A percentile compares a stretch with the other conserved stretches of the same genome.
Evolutionary conservation across 805 yeast species (phyloP).

Genomic region (Metschnikowia noctiluminum): DNA sequence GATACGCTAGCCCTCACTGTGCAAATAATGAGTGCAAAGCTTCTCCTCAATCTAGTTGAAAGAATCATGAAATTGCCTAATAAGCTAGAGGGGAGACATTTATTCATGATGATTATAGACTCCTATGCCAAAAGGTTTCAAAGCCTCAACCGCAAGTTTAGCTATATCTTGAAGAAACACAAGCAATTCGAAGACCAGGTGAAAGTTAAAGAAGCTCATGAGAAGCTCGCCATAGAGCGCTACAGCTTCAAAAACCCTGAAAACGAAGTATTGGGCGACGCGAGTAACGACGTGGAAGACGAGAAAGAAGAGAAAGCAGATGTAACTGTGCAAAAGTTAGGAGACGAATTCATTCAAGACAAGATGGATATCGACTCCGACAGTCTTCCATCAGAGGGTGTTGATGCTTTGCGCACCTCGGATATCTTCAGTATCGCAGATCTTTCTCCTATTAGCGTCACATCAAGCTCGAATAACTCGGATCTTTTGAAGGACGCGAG

Average conservation of each 20-base stretch:
- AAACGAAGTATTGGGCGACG: background rate
- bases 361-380: constrained; percentile 15
- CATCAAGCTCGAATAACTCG: constrained; percentile 40
- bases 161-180: constrained; percentile 61
- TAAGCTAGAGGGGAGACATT: constrained; percentile 76
- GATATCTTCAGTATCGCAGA: constrained; percentile 35
- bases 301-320: background rate
- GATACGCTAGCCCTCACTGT: constrained; percentile 80
- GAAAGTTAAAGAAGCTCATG: constrained; percentile 38
- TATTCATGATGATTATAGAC: constrained; percentile 81
- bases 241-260: constrained; percentile 27
- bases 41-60: constrained; percentile 83
- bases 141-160: constrained; percentile 68
- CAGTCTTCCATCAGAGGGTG: constrained; percentile 11
- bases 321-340: background rate
- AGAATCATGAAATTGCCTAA: constrained; percentile 78
- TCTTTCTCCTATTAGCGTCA: constrained; percentile 56
- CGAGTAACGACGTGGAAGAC: background rate
- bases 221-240: constrained; percentile 38
- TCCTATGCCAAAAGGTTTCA: constrained; percentile 82
- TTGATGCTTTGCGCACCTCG: constrained; percentile 22
- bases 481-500: constrained; percentile 87
- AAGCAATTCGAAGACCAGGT: constrained; percentile 46
- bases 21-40: constrained; percentile 94
- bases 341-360: constrained; percentile 17